Evolutionary conservation across 1,284 basidiomycete species (phyloP).

Genomic region (Gymnopus androsaceus): DNA sequence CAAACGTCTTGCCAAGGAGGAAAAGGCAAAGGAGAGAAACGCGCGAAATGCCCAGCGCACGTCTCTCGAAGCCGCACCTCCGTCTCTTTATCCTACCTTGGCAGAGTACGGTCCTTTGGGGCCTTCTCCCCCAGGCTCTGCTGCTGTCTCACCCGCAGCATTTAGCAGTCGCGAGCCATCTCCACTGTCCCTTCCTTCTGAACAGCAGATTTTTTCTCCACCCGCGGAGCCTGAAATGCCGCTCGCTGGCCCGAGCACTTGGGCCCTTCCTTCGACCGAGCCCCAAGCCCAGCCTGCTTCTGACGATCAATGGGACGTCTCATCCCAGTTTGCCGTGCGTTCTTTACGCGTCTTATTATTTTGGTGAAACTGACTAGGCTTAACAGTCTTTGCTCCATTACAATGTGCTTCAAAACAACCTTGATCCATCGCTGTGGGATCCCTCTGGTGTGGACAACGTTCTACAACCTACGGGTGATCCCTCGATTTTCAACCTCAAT

Average conservation of each 20-base stretch:
- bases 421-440: conserved; percentile 1
- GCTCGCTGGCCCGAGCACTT: conserved; percentile 8
- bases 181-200: not conserved
- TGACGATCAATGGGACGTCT: no score
- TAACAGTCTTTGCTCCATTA: not conserved
- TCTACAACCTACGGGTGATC: conserved; percentile 26
- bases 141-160: conserved; percentile 36
- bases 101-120: conserved; percentile 31
- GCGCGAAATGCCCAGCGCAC: conserved; percentile 18
- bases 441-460: conserved; percentile 24
- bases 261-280: not conserved
- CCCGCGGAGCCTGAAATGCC: not conserved
- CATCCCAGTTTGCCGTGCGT: no score
- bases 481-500: conserved; percentile 35
- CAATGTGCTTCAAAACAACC: not conserved
- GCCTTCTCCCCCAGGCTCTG: conserved; percentile 45
- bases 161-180: conserved; percentile 14
- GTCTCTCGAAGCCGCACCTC: conserved; percentile 3
- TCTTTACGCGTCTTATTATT: conserved; percentile 4
- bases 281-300: not conserved
- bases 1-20: conserved; percentile 44
- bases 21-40: conserved; percentile 31
- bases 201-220: not conserved
- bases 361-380: not conserved
- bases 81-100: conserved; percentile 18